A percentile compares a stretch with the other conserved stretches of the same genome.
Evolutionary conservation across 2,329 filamentous ascomycete species (phyloP).

Genomic region (Tolypocladium amazonense): DNA sequence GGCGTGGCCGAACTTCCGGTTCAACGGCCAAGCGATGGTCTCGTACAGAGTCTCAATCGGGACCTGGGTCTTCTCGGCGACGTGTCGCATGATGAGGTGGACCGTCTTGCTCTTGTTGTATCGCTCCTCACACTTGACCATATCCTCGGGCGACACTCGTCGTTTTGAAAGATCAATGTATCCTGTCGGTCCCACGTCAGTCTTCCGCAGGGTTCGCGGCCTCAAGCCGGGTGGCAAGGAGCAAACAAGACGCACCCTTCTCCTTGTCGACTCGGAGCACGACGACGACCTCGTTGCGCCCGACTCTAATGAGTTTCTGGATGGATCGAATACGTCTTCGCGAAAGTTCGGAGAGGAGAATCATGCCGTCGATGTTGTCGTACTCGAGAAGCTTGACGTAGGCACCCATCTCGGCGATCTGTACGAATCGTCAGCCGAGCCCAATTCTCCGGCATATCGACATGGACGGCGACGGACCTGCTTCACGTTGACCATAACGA

Average conservation of each 20-base stretch:
- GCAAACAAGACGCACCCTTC: conserved; percentile 53
- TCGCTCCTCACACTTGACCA: conserved; percentile 95
- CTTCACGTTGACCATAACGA: conserved; percentile 99
- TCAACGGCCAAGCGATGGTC: conserved; percentile 90
- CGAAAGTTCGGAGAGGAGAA: conserved; percentile 92
- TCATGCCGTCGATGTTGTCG: conserved; percentile 99
- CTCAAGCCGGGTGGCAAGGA: background rate
- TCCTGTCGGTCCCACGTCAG: conserved; percentile 25
- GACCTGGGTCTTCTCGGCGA: conserved; percentile 89
- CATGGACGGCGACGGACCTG: conserved; percentile 48
- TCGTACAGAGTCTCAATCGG: conserved; percentile 95
- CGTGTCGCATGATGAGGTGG: conserved; percentile 97
- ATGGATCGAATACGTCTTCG: conserved; percentile 97
- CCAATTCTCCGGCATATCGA: background rate
- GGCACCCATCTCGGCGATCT: conserved; percentile 99
- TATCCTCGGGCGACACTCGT: conserved; percentile 93
- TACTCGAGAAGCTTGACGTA: conserved; percentile 99
- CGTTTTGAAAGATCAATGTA: conserved; percentile 99
- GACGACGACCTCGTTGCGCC: conserved; percentile 96
- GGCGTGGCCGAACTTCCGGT: conserved; percentile 93
- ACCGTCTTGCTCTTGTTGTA: conserved; percentile 99
- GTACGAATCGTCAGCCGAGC: conserved; percentile 1
- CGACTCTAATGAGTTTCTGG: conserved; percentile 96
- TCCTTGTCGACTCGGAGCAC: conserved; percentile 99
- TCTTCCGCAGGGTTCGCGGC: conserved; percentile 3